Evolutionary conservation across 2,329 filamentous ascomycete genomes (phyloP).

Genomic region (Bipolaris cookei): DNA sequence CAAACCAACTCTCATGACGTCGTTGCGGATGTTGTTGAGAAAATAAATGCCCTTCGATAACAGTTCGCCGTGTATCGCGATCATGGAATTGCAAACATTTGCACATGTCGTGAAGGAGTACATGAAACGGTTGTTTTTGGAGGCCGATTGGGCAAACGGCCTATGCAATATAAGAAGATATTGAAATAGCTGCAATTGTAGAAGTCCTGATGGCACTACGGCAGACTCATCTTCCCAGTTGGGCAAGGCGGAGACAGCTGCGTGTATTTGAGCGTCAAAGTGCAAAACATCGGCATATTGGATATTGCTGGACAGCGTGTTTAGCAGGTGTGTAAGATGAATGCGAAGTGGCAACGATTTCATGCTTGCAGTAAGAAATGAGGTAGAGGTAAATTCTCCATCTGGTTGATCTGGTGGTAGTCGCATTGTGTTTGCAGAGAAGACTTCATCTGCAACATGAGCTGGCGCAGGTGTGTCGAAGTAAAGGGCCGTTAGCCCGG

Average conservation of each 20-base stretch:
- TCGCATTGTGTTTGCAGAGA: constrained; percentile 40
- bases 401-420: constrained; percentile 32
- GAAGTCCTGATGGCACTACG: constrained; percentile 27
- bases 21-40: constrained; percentile 40
- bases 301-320: constrained; percentile 38
- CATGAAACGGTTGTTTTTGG: constrained; percentile 33
- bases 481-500: constrained; percentile 50
- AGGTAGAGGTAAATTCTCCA: constrained; percentile 41
- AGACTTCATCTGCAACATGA: constrained; percentile 60
- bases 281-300: constrained; percentile 44
- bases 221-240: constrained; percentile 32
- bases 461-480: constrained; percentile 58
- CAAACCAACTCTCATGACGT: constrained; percentile 38
- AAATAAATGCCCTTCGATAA: constrained; percentile 26
- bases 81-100: constrained; percentile 36
- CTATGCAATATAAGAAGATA: constrained; percentile 45
- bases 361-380: constrained; percentile 34
- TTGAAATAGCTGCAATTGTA: constrained; percentile 44
- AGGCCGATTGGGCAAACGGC: constrained; percentile 40
- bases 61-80: constrained; percentile 34
- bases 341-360: constrained; percentile 41
- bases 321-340: constrained; percentile 42
- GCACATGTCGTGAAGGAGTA: constrained; percentile 44
- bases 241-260: constrained; percentile 31
- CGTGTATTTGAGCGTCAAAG: constrained; percentile 40